These are phyloP conservation scores for Aureobasidium uvarum DNA, from an alignment of 2,329 filamentous ascomycete species.

Conservation along the genomic window DNA sequence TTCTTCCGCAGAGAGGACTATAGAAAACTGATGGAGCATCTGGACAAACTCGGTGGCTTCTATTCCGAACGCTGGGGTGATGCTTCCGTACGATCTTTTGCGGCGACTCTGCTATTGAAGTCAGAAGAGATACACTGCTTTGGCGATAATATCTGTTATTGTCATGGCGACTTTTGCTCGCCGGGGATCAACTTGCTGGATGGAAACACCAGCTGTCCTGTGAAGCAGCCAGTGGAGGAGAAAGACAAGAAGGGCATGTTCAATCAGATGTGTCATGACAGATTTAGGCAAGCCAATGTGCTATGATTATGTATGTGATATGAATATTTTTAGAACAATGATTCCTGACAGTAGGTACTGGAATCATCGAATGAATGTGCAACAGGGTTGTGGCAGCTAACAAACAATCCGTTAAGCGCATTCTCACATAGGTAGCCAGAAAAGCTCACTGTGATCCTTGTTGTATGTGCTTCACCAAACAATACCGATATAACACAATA, in stretches of 20 bases:
- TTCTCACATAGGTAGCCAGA: too few relatives aligned
- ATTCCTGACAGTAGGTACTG: too few relatives aligned
- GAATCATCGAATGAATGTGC: too few relatives aligned
- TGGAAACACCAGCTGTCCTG: neutral
- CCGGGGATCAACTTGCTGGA: neutral
- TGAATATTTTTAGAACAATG: too few relatives aligned
- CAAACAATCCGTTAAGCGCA: too few relatives aligned
- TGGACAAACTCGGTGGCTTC: slow-evolving; percentile 52
- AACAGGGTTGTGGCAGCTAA: too few relatives aligned
- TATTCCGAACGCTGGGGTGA: slow-evolving; percentile 51
- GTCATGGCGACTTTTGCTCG: slow-evolving; percentile 5
- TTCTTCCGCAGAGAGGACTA: slow-evolving; percentile 54
- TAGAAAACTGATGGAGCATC: slow-evolving; percentile 50
- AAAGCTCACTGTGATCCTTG: too few relatives aligned
- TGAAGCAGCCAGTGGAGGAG: neutral
- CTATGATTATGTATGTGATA: neutral
- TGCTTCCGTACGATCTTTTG: slow-evolving; percentile 55
- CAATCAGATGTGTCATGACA: neutral
- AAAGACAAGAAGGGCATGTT: neutral
- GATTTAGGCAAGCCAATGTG: neutral
- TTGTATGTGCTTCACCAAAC: too few relatives aligned
- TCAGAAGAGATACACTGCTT: slow-evolving; percentile 9
- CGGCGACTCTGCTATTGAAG: slow-evolving; percentile 52
- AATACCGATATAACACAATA: too few relatives aligned
- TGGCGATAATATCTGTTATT: slow-evolving; percentile 3